Base-by-base conservation (phyloP, 129 eudicot genomes). In the Saussurea involucrata region DNA sequence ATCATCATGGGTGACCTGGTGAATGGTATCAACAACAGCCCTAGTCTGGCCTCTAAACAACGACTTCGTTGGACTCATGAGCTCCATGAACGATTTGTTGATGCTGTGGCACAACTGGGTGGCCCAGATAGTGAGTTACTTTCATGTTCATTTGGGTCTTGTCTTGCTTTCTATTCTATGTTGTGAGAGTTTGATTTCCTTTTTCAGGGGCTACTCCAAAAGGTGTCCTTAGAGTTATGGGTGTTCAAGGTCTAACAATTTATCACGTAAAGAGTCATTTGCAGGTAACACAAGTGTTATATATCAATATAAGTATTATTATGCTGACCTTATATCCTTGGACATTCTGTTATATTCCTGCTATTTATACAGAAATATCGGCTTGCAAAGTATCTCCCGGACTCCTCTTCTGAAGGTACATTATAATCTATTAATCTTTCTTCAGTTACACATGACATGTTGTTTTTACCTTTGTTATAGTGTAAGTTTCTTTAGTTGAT, bases 51-150 rank as follows among this genome's bases (percentile, higher is more conserved):
- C 57, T 88, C 97, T 33, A 91, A 87, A 87, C 93, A 88, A 72
- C 85, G 97, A 32, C 89, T 91, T 42, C 92, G 97, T 65, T 91
- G 94, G 97, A 88, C 97, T 8, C 88, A 88, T 76, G 97, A 91
- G 71, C 97, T 91, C 81, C 97, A 91, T 68, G 97, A 91, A 68
- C 88, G 92, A 79, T 91, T 91, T 88, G 97, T 91, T 76, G 97
- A 88, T 83, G 97, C 97, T 63, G 97, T 91, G 15, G 94, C 94
- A 44, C 93, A 91, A 81, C 88, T 91, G 34, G 97, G 97, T 76
- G 97, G 97, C 21, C 97, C 94, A 20, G 97, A 91, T 73, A 81
- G 97, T 91, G 81, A 86, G 97, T 88, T 78, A 25, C 78, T 74
- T 67, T 75, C 28, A 65, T 71, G 27, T 75, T 86, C 18, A 20